Percentiles rank a stretch among this genome's conserved stretches.
Conservation (phyloP, 2,329 filamentous ascomycete species). For the Arthrobotrys iridis region DNA sequence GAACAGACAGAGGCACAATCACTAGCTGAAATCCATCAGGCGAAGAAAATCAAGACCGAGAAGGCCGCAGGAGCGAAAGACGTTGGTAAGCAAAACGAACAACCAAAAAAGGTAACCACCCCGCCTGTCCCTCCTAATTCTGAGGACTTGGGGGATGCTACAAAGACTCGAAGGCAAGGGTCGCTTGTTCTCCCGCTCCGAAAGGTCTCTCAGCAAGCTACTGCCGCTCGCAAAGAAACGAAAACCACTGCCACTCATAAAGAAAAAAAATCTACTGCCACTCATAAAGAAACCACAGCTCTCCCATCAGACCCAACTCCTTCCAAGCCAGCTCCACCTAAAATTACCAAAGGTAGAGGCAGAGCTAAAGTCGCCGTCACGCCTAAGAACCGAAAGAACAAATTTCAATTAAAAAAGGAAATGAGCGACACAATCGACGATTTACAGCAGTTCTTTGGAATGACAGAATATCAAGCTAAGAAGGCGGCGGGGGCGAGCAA, state of each 20-base stretch:
- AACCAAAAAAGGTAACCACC: no score
- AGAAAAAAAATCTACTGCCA: neutral
- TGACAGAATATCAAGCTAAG: neutral
- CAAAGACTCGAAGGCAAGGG: no score
- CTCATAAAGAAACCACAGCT: neutral
- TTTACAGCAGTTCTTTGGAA: slow-evolving; percentile 5
- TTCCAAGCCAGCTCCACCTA: neutral
- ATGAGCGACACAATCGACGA: slow-evolving; percentile 20
- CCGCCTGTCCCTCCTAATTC: no score
- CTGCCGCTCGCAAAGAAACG: no score
- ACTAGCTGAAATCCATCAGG: neutral
- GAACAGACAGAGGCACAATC: no score
- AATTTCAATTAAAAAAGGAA: neutral
- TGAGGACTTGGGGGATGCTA: no score
- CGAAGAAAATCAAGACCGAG: neutral
- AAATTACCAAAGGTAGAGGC: neutral
- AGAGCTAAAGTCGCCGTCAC: slow-evolving; percentile 1
- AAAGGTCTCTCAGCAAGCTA: no score
- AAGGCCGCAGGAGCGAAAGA: neutral
- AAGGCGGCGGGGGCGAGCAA: neutral
- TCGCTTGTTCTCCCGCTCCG: no score
- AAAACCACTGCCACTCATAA: neutral
- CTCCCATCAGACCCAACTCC: neutral
- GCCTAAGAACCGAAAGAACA: slow-evolving; percentile 2
- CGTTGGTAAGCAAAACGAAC: no score